phyloP scores from a whole-genome alignment of 108 stramenopile genomes.

The Stephanodiscus minutulus region DNA sequence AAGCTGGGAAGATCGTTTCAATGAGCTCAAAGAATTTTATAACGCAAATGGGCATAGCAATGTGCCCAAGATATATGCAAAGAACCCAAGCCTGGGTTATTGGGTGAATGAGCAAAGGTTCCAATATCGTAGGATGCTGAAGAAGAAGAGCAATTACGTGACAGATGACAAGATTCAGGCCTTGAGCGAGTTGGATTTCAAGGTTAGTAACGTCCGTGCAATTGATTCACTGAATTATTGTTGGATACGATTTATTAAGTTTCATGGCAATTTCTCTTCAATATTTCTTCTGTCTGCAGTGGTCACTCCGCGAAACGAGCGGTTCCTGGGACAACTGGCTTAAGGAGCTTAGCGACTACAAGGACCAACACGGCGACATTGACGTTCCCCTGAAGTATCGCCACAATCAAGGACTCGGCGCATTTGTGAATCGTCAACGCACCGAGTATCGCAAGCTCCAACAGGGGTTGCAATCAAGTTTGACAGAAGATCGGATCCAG shows the following conservation, averaged over 20 bases:
- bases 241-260: neutral
- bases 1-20: slow-evolving; percentile 40
- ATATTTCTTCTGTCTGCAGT: slow-evolving; percentile 18
- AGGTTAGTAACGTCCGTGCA: slow-evolving; percentile 8
- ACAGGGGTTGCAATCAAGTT: slow-evolving; percentile 35
- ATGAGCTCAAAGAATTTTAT: slow-evolving; percentile 32
- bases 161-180: slow-evolving; percentile 38
- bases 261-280: neutral
- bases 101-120: slow-evolving; percentile 49
- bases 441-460: slow-evolving; percentile 47
- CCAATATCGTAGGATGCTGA: slow-evolving; percentile 36
- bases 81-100: slow-evolving; percentile 43
- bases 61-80: slow-evolving; percentile 38
- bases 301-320: slow-evolving; percentile 37
- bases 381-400: slow-evolving; percentile 43
- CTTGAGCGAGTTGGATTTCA: slow-evolving; percentile 41
- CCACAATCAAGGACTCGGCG: slow-evolving; percentile 28
- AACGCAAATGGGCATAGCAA: slow-evolving; percentile 41
- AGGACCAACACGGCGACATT: slow-evolving; percentile 36
- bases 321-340: slow-evolving; percentile 48
- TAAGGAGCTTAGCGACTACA: slow-evolving; percentile 37
- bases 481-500: slow-evolving; percentile 41
- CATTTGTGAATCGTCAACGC: slow-evolving; percentile 47
- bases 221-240: neutral
- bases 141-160: slow-evolving; percentile 38